Percentiles rank a stretch among this genome's conserved stretches.
Conservation (phyloP, 129 eudicot species). For the Chrysanthemum makinoi region DNA sequence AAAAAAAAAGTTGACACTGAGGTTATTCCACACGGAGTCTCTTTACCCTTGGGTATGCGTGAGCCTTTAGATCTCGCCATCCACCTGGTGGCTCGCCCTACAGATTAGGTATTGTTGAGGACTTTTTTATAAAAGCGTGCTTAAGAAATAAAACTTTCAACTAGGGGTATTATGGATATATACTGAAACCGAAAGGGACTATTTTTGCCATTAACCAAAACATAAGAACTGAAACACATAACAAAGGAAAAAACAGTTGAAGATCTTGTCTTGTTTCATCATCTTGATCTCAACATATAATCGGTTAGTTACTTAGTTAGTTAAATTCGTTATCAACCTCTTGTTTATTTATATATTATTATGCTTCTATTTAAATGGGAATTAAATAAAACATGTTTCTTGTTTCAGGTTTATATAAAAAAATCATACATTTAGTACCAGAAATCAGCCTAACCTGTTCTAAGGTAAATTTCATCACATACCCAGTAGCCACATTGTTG, state of each 20-base stretch:
- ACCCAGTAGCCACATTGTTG: background rate
- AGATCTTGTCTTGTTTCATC: background rate
- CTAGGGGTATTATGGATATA: no score
- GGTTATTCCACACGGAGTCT: no score
- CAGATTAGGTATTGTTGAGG: no score
- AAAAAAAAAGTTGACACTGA: no score
- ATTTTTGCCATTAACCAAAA: background rate
- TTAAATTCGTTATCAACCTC: constrained; percentile 6
- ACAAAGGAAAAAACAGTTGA: no score
- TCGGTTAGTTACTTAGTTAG: constrained; percentile 13
- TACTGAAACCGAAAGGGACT: background rate
- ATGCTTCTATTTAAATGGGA: background rate
- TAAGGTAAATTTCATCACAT: background rate
- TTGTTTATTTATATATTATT: background rate
- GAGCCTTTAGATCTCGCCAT: no score
- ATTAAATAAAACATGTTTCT: background rate
- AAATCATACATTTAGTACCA: background rate
- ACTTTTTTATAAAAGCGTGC: no score
- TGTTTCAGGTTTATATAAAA: constrained; percentile 25
- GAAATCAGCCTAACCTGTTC: background rate
- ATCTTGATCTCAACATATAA: constrained; percentile 2
- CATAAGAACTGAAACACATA: background rate
- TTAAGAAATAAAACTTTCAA: no score
- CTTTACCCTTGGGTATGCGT: no score
- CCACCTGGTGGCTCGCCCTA: no score